Conservation (phyloP, 1,284 basidiomycete species). For the Leccinum colubrinum region DNA sequence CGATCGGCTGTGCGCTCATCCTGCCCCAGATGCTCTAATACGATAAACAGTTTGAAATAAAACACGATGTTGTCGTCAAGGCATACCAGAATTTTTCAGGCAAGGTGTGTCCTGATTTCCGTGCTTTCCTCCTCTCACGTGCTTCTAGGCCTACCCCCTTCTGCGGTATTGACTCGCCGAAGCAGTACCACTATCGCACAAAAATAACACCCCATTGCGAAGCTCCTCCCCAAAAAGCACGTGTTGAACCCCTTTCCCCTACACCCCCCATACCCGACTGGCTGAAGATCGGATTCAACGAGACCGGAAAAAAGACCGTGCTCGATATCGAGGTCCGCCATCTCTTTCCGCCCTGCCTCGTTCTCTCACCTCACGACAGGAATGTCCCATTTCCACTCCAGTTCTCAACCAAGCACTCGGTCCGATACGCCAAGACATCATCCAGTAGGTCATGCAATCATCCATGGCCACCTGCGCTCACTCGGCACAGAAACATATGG, state of each 20-base stretch:
- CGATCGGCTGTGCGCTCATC: slow-evolving; percentile 8
- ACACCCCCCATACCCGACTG: slow-evolving; percentile 48
- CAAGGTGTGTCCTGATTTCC: slow-evolving; percentile 25
- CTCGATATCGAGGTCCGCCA: slow-evolving; percentile 89
- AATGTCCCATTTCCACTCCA: slow-evolving; percentile 90
- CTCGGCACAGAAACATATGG: slow-evolving; percentile 61
- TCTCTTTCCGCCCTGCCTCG: not conserved
- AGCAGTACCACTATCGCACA: slow-evolving; percentile 91
- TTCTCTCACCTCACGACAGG: slow-evolving; percentile 42
- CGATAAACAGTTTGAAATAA: slow-evolving; percentile 81
- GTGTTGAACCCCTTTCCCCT: slow-evolving; percentile 34
- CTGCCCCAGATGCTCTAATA: slow-evolving; percentile 79
- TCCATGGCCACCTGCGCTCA: slow-evolving; percentile 4
- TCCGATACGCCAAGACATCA: slow-evolving; percentile 64
- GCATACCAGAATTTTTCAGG: slow-evolving; percentile 84
- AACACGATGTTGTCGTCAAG: slow-evolving; percentile 84
- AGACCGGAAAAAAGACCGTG: slow-evolving; percentile 71
- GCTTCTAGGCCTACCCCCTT: slow-evolving; percentile 50
- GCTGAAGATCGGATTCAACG: slow-evolving; percentile 90
- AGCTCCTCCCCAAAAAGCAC: slow-evolving; percentile 60
- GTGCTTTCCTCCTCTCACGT: not conserved
- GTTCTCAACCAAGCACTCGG: slow-evolving; percentile 75
- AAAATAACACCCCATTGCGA: slow-evolving; percentile 98
- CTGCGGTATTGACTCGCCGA: slow-evolving; percentile 74
- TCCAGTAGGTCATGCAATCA: slow-evolving; percentile 49